Evolutionary conservation across 225 moss, liverwort and hornwort species (phyloP).

Genomic region (Bryoerythrophyllum caledonicum): DNA sequence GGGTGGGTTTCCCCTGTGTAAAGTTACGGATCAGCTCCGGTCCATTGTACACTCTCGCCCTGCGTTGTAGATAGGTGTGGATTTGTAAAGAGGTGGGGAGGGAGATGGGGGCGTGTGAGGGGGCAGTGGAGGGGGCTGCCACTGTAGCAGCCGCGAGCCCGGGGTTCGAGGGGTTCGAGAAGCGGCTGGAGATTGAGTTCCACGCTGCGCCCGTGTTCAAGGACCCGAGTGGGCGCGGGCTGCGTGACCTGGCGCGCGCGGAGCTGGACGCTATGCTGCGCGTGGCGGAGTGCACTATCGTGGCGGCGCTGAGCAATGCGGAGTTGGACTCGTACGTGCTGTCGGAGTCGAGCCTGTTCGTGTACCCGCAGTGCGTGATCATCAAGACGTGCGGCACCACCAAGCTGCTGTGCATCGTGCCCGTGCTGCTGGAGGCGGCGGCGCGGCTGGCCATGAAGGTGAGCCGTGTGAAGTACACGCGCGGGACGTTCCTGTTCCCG

Average conservation of each 20-base stretch:
- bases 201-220: slow-evolving; percentile 69
- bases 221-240: slow-evolving; percentile 70
- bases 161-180: slow-evolving; percentile 94
- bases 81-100: slow-evolving; percentile 2
- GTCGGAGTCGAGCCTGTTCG: slow-evolving; percentile 91
- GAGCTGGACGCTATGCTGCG: slow-evolving; percentile 74
- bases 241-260: slow-evolving; percentile 59
- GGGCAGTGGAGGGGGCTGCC: background rate
- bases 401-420: slow-evolving; percentile 65
- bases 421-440: slow-evolving; percentile 53
- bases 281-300: slow-evolving; percentile 89
- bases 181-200: slow-evolving; percentile 84
- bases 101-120: slow-evolving; percentile 43
- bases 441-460: slow-evolving; percentile 54
- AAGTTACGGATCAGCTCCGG: slow-evolving; percentile 42
- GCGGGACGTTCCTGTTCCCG: slow-evolving; percentile 97
- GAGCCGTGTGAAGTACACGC: slow-evolving; percentile 73
- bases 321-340: slow-evolving; percentile 86
- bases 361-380: slow-evolving; percentile 61
- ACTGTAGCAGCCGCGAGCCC: slow-evolving; percentile 38
- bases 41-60: slow-evolving; percentile 6
- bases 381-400: slow-evolving; percentile 94
- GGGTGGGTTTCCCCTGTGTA: background rate
- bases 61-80: slow-evolving; percentile 16
- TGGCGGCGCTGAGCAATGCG: slow-evolving; percentile 68